A percentile compares a stretch with the other conserved stretches of the same genome.
phyloP scores from a whole-genome alignment of 2,329 filamentous ascomycete species.

The Juglanconis oblonga region DNA sequence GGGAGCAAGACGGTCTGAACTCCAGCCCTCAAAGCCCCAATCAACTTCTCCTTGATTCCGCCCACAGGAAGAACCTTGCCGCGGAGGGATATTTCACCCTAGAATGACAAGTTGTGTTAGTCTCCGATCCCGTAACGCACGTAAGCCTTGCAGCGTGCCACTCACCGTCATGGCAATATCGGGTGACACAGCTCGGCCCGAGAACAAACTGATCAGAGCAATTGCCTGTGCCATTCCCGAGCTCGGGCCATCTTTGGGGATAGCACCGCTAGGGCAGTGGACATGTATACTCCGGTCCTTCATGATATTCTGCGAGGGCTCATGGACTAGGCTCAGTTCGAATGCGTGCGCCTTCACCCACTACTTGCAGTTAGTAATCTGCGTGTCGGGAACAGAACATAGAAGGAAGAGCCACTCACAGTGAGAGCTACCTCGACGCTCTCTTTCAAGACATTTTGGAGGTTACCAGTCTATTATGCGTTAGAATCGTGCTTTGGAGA shows the following conservation, averaged over 20 bases:
- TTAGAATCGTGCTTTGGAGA: background rate
- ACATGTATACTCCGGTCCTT: conserved; percentile 91
- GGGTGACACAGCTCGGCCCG: conserved; percentile 79
- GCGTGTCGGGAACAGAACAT: background rate
- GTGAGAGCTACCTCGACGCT: conserved; percentile 92
- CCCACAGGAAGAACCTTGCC: conserved; percentile 92
- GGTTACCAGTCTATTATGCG: conserved; percentile 67
- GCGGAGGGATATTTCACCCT: conserved; percentile 73
- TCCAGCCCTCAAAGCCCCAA: conserved; percentile 86
- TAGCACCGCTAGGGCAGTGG: conserved; percentile 90
- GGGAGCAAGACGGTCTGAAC: conserved; percentile 93
- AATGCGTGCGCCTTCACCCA: conserved; percentile 98
- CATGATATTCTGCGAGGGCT: conserved; percentile 89
- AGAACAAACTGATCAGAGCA: conserved; percentile 87
- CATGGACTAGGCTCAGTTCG: conserved; percentile 78
- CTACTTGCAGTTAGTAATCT: background rate
- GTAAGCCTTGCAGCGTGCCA: conserved; percentile 21
- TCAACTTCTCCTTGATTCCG: conserved; percentile 98
- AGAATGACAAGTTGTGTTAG: conserved; percentile 28
- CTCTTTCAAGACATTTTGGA: conserved; percentile 96
- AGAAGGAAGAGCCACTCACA: background rate
- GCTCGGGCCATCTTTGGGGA: conserved; percentile 86
- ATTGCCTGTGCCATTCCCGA: conserved; percentile 94
- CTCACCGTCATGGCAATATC: conserved; percentile 91
- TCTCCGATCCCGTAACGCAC: conserved; percentile 21